phyloP scores from a whole-genome alignment of 192 early-diverging fungal genomes.

The Linnemannia zychae region DNA sequence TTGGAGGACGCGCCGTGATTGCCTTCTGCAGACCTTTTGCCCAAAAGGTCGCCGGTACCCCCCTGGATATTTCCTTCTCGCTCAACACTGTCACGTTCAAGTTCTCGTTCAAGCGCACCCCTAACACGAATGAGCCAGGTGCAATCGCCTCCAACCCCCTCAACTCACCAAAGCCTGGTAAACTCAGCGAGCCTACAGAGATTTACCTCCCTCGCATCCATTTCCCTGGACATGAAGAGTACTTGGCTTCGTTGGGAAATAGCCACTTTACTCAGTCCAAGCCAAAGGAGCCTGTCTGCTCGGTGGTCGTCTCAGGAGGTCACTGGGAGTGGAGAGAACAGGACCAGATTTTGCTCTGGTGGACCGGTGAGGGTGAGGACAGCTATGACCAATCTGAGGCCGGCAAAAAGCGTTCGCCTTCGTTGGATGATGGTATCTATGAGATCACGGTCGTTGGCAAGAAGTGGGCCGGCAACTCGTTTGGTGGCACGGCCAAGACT shows the following conservation, averaged over 20 bases:
- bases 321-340: slow-evolving; percentile 46
- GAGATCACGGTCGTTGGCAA: slow-evolving; percentile 54
- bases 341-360: slow-evolving; percentile 51
- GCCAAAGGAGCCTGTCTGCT: slow-evolving; percentile 18
- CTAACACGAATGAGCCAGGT: slow-evolving; percentile 1
- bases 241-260: slow-evolving; percentile 18
- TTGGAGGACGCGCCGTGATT: slow-evolving; percentile 45
- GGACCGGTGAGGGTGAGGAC: slow-evolving; percentile 19
- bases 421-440: slow-evolving; percentile 21
- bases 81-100: slow-evolving; percentile 49
- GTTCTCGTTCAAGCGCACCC: slow-evolving; percentile 33
- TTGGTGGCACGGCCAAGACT: neutral
- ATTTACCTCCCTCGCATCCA: slow-evolving; percentile 63
- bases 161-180: slow-evolving; percentile 27
- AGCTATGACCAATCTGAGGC: slow-evolving; percentile 7
- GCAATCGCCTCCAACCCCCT: slow-evolving; percentile 5
- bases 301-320: slow-evolving; percentile 44
- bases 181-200: slow-evolving; percentile 53
- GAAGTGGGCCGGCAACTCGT: slow-evolving; percentile 49
- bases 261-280: neutral
- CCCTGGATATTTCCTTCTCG: slow-evolving; percentile 48
- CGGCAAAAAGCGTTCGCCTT: neutral
- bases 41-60: slow-evolving; percentile 50
- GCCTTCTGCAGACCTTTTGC: slow-evolving; percentile 57
- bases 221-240: slow-evolving; percentile 56